Evolutionary conservation across 108 stramenopile species (phyloP).

Genomic region (Cylindrotheca closterium): DNA sequence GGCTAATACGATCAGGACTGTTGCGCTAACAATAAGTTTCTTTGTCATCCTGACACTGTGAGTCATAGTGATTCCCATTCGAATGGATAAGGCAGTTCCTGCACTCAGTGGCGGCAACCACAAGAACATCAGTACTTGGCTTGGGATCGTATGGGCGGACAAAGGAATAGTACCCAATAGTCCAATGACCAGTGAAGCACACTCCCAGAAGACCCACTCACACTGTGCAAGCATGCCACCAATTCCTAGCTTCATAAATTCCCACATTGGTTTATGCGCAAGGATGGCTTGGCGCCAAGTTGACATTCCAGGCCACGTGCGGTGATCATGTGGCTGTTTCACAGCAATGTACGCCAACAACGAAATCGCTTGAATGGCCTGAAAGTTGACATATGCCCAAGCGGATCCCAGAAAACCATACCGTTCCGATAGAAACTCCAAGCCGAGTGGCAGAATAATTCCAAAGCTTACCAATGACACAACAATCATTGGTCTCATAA

Average conservation of each 20-base stretch:
- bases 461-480: constrained; percentile 14
- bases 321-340: constrained; percentile 18
- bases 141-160: constrained; percentile 44
- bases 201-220: constrained; percentile 51
- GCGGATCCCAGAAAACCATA: constrained; percentile 43
- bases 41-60: constrained; percentile 15
- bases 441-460: constrained; percentile 24
- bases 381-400: constrained; percentile 28
- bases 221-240: constrained; percentile 37
- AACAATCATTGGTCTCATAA: constrained; percentile 33
- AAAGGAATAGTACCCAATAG: constrained; percentile 34
- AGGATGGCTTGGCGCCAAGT: constrained; percentile 20
- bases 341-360: constrained; percentile 15
- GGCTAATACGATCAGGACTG: not conserved
- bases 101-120: constrained; percentile 26
- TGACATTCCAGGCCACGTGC: constrained; percentile 39
- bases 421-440: constrained; percentile 12
- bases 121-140: constrained; percentile 22
- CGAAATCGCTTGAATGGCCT: constrained; percentile 22
- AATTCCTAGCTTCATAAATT: constrained; percentile 25
- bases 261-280: constrained; percentile 10
- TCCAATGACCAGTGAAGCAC: constrained; percentile 36
- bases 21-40: constrained; percentile 3
- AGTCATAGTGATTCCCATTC: constrained; percentile 22
- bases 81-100: constrained; percentile 25